Conservation (phyloP, 1,139 yeast species). For the Zygosaccharomyces sapae region DNA sequence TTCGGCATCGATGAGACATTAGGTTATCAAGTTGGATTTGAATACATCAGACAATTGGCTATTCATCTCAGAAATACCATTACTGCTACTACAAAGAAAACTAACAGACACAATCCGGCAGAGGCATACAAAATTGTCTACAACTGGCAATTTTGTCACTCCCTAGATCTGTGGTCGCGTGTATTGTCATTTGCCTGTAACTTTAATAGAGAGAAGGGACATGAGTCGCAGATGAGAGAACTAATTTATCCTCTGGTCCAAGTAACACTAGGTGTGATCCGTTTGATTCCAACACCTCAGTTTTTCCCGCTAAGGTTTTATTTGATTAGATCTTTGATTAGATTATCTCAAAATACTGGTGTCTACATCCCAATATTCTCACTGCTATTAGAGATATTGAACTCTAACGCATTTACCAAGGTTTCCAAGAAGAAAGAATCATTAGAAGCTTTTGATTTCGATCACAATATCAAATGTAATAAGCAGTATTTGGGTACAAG, state of each 20-base stretch:
- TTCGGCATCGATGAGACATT: conserved; percentile 69
- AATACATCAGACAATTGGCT: conserved; percentile 88
- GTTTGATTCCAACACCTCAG: conserved; percentile 89
- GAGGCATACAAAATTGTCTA: conserved; percentile 59
- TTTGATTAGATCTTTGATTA: conserved; percentile 71
- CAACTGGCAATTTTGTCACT: conserved; percentile 96
- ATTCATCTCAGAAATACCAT: conserved; percentile 84
- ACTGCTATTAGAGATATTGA: conserved; percentile 71
- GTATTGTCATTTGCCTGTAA: conserved; percentile 69
- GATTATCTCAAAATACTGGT: conserved; percentile 82
- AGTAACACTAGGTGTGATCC: conserved; percentile 86
- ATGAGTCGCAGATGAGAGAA: conserved; percentile 71
- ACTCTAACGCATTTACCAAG: conserved; percentile 74
- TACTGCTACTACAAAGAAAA: conserved; percentile 61
- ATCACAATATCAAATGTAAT: conserved; percentile 74
- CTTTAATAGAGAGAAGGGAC: conserved; percentile 53
- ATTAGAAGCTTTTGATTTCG: conserved; percentile 81
- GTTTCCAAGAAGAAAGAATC: conserved; percentile 56
- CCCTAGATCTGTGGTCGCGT: conserved; percentile 96
- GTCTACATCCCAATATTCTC: conserved; percentile 93
- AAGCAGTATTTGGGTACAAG: conserved; percentile 80
- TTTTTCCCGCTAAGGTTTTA: conserved; percentile 93
- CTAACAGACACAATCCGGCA: conserved; percentile 47
- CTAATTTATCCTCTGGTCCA: conserved; percentile 93
- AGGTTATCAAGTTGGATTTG: conserved; percentile 88